Conservation (phyloP, 2,329 filamentous ascomycete genomes). For the Apiospora rasikravindrae region DNA sequence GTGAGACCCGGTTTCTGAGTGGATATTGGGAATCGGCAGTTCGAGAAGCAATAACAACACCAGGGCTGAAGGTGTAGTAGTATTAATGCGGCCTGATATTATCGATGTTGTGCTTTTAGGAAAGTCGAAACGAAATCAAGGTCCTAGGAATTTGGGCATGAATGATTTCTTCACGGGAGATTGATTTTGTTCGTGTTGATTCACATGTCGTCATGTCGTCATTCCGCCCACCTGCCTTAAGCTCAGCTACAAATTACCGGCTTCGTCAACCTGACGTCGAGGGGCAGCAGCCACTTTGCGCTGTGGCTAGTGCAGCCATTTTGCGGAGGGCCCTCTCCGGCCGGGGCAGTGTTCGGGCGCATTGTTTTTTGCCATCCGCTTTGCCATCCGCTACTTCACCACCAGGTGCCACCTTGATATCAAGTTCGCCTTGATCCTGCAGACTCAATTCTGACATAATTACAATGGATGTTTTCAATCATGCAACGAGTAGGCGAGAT, state of each 20-base stretch:
- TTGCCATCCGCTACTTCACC: not conserved
- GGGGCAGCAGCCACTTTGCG: not conserved
- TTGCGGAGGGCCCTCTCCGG: constrained; percentile 5
- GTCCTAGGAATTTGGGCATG: not conserved
- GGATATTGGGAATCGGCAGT: not conserved
- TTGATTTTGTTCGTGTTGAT: constrained; percentile 15
- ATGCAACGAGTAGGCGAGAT: not conserved
- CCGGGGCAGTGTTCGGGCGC: not conserved
- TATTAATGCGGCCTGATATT: not conserved
- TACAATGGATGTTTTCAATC: not conserved
- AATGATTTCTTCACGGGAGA: not conserved
- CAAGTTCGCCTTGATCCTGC: not conserved
- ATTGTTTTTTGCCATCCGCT: constrained; percentile 2
- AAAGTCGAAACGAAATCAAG: not conserved
- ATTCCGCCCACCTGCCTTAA: not conserved
- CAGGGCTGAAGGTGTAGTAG: not conserved
- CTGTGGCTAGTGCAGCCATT: not conserved
- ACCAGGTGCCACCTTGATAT: not conserved
- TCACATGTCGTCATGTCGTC: constrained; percentile 15
- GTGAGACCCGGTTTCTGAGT: constrained; percentile 3
- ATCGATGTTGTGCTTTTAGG: not conserved
- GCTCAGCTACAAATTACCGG: not conserved
- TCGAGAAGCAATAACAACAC: not conserved
- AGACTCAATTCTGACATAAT: not conserved
- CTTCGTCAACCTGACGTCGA: not conserved